Percentiles rank a stretch among this genome's conserved stretches.
phyloP scores from a whole-genome alignment of 805 yeast species.

The Candida parachauliodes region DNA sequence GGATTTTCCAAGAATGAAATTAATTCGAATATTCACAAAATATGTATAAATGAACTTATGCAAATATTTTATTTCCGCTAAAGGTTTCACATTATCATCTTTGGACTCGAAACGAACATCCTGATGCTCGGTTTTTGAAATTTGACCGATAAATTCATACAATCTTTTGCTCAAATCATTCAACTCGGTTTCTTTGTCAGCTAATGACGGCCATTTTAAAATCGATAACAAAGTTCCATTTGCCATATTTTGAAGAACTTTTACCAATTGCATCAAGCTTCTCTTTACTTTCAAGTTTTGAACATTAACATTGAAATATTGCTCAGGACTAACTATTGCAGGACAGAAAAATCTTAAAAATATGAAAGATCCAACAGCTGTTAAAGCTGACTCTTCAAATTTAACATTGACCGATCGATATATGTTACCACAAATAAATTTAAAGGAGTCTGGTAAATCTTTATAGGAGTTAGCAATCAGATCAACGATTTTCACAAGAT shows the following conservation, averaged over 20 bases:
- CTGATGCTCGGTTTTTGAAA: slow-evolving; percentile 17
- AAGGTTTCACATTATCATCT: slow-evolving; percentile 23
- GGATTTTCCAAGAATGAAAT: slow-evolving; percentile 22
- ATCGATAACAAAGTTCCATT: slow-evolving; percentile 68
- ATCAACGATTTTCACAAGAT: slow-evolving; percentile 54
- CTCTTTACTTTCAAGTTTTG: slow-evolving; percentile 46
- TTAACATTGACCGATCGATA: slow-evolving; percentile 52
- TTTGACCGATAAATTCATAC: slow-evolving; percentile 22
- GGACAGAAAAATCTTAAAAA: slow-evolving; percentile 87
- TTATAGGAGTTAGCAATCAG: slow-evolving; percentile 53
- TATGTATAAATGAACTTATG: slow-evolving; percentile 39
- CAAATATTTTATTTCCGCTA: slow-evolving; percentile 35
- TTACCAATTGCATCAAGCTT: slow-evolving; percentile 73
- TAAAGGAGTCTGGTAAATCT: slow-evolving; percentile 66
- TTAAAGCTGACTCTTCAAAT: slow-evolving; percentile 55
- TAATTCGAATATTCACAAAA: slow-evolving; percentile 26
- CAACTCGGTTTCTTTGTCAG: slow-evolving; percentile 37
- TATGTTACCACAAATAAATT: slow-evolving; percentile 66
- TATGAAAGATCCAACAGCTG: slow-evolving; percentile 82
- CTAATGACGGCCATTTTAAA: slow-evolving; percentile 56
- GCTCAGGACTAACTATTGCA: slow-evolving; percentile 84
- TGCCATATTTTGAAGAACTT: slow-evolving; percentile 81
- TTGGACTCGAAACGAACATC: slow-evolving; percentile 24
- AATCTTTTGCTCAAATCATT: slow-evolving; percentile 25
- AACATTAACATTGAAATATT: slow-evolving; percentile 34